A percentile compares a stretch with the other conserved stretches of the same genome.
Conservation (phyloP, 1,139 yeast species). For the Debaryomycetaceae sp. region DNA sequence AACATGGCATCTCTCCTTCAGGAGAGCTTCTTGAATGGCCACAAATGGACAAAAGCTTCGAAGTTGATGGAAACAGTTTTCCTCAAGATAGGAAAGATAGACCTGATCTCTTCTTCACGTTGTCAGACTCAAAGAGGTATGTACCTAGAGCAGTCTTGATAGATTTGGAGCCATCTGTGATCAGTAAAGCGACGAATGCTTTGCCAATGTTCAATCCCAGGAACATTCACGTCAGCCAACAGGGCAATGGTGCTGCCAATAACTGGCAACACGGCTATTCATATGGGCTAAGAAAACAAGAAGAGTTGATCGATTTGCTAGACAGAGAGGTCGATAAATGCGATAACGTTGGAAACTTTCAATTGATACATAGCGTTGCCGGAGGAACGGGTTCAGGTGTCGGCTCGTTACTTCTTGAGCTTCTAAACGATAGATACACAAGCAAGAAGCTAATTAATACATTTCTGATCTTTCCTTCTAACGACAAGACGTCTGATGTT, state of each 20-base stretch:
- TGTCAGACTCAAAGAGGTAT: constrained; percentile 66
- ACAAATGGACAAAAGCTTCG: constrained; percentile 12
- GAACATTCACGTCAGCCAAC: constrained; percentile 72
- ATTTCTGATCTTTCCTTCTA: constrained; percentile 80
- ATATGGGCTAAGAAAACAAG: constrained; percentile 68
- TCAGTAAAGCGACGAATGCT: constrained; percentile 56
- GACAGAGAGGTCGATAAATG: constrained; percentile 91
- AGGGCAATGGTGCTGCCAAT: constrained; percentile 92
- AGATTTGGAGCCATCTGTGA: constrained; percentile 90
- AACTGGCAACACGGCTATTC: constrained; percentile 92
- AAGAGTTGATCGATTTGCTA: constrained; percentile 72
- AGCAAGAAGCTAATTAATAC: constrained; percentile 83
- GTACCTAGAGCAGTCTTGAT: constrained; percentile 85
- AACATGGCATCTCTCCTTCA: constrained; percentile 80
- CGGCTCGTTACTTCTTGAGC: constrained; percentile 78
- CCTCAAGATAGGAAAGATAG: constrained; percentile 56
- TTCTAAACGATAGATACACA: constrained; percentile 71
- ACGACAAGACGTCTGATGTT: constrained; percentile 78
- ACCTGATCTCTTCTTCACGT: constrained; percentile 80
- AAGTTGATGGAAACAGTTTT: constrained; percentile 11
- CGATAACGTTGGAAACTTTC: constrained; percentile 87
- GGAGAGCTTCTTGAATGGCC: constrained; percentile 48
- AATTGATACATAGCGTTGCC: constrained; percentile 91
- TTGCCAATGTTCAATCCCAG: constrained; percentile 80
- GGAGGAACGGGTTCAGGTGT: constrained; percentile 98